Percentiles rank a stretch among this genome's conserved stretches.
Evolutionary conservation across 1,139 yeast genomes (phyloP).

Genomic region (Suhomyces choctaworum): DNA sequence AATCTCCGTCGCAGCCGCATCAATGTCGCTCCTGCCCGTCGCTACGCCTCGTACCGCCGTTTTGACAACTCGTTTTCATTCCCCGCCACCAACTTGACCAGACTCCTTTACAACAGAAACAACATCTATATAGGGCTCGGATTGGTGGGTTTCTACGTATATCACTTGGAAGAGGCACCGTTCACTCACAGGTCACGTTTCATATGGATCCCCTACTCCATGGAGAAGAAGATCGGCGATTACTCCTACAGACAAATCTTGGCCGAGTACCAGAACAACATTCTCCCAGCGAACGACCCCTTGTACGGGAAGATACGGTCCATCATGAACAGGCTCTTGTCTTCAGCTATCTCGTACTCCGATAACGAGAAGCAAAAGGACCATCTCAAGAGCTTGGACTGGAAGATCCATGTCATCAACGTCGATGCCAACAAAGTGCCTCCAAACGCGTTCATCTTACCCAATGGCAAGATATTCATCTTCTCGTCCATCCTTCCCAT

Average conservation of each 20-base stretch:
- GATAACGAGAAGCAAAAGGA: constrained; percentile 32
- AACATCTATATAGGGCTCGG: constrained; percentile 14
- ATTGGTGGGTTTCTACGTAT: constrained; percentile 48
- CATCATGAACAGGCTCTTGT: constrained; percentile 66
- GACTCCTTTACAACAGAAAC: constrained; percentile 14
- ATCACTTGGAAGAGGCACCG: constrained; percentile 80
- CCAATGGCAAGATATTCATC: constrained; percentile 94
- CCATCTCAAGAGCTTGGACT: constrained; percentile 49
- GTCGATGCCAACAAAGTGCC: constrained; percentile 59
- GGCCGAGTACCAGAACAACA: constrained; percentile 42
- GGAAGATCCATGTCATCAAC: constrained; percentile 83
- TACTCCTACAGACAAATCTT: constrained; percentile 64
- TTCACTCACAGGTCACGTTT: constrained; percentile 73
- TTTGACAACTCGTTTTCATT: constrained; percentile 10
- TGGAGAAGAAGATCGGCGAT: constrained; percentile 70
- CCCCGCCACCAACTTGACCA: constrained; percentile 1
- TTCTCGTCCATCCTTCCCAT: constrained; percentile 78
- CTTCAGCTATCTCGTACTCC: constrained; percentile 47
- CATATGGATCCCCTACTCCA: constrained; percentile 67
- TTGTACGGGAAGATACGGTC: constrained; percentile 52
- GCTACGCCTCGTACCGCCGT: constrained; percentile 15
- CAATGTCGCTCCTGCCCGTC: too few relatives aligned
- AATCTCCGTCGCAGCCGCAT: neutral
- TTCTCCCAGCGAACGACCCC: constrained; percentile 58
- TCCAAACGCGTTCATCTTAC: constrained; percentile 94